Conservation (phyloP, 441 rosid genomes). For the Adansonia rubrostipa region DNA sequence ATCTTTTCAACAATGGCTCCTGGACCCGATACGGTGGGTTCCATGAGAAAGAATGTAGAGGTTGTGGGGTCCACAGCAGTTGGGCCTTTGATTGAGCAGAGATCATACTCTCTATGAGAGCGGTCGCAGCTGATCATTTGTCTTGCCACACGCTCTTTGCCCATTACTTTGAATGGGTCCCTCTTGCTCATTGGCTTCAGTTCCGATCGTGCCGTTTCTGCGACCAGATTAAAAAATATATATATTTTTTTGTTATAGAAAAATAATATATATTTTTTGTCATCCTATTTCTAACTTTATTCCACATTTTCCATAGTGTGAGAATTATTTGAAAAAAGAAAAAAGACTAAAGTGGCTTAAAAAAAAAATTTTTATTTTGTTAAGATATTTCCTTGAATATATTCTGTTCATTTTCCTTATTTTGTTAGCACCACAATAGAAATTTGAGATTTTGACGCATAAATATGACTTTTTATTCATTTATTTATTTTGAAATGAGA, state of each 20-base stretch:
- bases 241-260: background rate
- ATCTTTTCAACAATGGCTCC: conserved; percentile 33
- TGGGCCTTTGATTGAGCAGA: conserved; percentile 54
- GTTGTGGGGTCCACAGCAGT: conserved; percentile 40
- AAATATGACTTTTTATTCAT: too few relatives aligned
- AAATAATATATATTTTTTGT: background rate
- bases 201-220: background rate
- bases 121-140: conserved; percentile 51
- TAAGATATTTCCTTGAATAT: background rate
- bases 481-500: too few relatives aligned
- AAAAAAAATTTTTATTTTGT: background rate
- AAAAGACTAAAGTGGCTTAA: background rate
- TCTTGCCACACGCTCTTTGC: background rate
- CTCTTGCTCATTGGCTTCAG: background rate
- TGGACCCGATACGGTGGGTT: conserved; percentile 23
- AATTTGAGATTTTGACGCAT: too few relatives aligned
- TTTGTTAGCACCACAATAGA: too few relatives aligned
- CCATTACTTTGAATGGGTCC: background rate
- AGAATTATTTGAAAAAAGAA: background rate
- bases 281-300: background rate
- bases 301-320: background rate
- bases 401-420: too few relatives aligned
- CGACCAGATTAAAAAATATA: background rate
- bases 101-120: conserved; percentile 49
- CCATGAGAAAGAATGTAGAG: conserved; percentile 37